A percentile compares a stretch with the other conserved stretches of the same genome.
phyloP scores from a whole-genome alignment of 83 land plant genomes.

The Thuja plicata region DNA sequence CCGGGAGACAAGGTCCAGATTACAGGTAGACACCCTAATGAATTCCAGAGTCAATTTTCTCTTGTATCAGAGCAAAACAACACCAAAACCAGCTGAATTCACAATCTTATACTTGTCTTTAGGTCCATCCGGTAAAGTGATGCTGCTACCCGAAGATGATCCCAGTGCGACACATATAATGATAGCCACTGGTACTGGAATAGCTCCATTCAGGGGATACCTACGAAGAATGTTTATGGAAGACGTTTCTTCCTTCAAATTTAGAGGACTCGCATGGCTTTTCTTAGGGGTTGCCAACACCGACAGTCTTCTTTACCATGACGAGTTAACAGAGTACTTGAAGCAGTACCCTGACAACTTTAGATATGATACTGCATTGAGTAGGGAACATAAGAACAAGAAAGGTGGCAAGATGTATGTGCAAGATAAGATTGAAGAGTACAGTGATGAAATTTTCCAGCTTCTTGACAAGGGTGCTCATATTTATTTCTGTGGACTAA shows the following conservation, averaged over 20 bases:
- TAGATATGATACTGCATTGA: conserved; percentile 90
- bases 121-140: conserved; percentile 97
- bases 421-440: conserved; percentile 98
- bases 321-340: conserved; percentile 77
- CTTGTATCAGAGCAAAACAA: not conserved
- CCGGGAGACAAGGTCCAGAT: conserved; percentile 90
- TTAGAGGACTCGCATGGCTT: conserved; percentile 94
- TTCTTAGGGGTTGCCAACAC: conserved; percentile 97
- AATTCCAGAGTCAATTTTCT: conserved; percentile 7
- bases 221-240: conserved; percentile 99
- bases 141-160: conserved; percentile 88
- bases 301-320: conserved; percentile 94
- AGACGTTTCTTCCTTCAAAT: conserved; percentile 65
- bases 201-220: conserved; percentile 94
- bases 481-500: conserved; percentile 96
- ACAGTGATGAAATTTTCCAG: conserved; percentile 91
- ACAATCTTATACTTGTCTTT: conserved; percentile 11
- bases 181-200: conserved; percentile 99
- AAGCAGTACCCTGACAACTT: conserved; percentile 83
- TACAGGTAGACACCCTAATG: conserved; percentile 53
- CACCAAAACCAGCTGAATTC: not conserved
- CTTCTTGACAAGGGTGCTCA: conserved; percentile 91
- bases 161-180: conserved; percentile 92
- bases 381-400: conserved; percentile 90
- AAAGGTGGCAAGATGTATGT: conserved; percentile 98